Evolutionary conservation across 345 rosid species (phyloP).

Genomic region (Clausena lansium): DNA sequence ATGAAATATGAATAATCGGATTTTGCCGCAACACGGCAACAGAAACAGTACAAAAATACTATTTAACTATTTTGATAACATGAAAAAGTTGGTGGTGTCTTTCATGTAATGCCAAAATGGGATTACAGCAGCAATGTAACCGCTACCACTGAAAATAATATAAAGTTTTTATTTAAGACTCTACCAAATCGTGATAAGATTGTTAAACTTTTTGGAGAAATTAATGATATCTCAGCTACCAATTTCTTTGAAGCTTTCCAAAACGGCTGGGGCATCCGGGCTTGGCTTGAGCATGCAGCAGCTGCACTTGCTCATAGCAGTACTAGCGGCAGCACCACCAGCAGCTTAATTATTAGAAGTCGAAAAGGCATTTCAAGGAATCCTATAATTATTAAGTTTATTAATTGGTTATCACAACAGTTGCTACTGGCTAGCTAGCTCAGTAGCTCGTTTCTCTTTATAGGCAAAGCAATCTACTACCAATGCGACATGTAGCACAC

Average conservation of each 20-base stretch:
- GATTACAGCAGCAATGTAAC: slow-evolving; percentile 36
- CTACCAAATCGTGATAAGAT: slow-evolving; percentile 37
- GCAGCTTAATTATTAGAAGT: too few species aligned
- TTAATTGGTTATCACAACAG: too few species aligned
- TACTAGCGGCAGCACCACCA: too few species aligned
- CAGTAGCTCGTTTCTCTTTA: too few species aligned
- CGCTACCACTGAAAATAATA: slow-evolving; percentile 34
- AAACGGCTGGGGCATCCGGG: slow-evolving; percentile 21
- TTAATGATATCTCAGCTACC: not conserved
- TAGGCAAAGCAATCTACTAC: too few species aligned
- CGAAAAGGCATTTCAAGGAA: too few species aligned
- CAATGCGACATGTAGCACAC: too few species aligned
- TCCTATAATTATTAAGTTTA: too few species aligned
- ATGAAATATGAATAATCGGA: not conserved
- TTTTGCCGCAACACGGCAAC: slow-evolving; percentile 19
- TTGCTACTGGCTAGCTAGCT: too few species aligned
- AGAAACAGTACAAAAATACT: slow-evolving; percentile 29
- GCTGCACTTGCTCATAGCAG: not conserved
- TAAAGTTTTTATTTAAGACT: slow-evolving; percentile 14
- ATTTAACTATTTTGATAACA: slow-evolving; percentile 18
- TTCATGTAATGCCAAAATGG: slow-evolving; percentile 32
- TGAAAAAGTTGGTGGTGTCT: slow-evolving; percentile 20
- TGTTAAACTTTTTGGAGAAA: not conserved
- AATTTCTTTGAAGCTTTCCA: slow-evolving; percentile 18
- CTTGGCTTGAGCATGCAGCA: not conserved